A percentile compares a stretch with the other conserved stretches of the same genome.
Conservation (phyloP, 345 rosid genomes). For the Hibiscus trionum region DNA sequence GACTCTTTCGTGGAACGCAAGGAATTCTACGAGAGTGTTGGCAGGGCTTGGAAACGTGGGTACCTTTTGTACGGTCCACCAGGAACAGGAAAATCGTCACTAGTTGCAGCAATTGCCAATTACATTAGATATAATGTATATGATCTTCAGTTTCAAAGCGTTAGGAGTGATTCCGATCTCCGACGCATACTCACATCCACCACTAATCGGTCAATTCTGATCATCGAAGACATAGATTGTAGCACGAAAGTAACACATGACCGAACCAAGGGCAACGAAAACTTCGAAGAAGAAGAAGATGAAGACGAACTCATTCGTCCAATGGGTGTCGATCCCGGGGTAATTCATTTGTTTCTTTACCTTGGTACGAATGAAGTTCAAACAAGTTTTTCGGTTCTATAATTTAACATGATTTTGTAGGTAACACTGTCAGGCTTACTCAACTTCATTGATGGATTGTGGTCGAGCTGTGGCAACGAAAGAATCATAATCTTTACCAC, state of each 20-base stretch:
- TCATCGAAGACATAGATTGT: constrained; percentile 8
- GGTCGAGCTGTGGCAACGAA: constrained; percentile 15
- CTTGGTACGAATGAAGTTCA: neutral
- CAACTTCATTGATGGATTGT: constrained; percentile 18
- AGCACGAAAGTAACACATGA: neutral
- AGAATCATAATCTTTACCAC: constrained; percentile 19
- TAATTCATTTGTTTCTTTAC: neutral
- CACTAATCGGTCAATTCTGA: constrained; percentile 5
- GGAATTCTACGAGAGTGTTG: constrained; percentile 3
- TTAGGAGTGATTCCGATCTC: constrained; percentile 6
- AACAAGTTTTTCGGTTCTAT: neutral
- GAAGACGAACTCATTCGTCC: neutral
- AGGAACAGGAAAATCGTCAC: constrained; percentile 14
- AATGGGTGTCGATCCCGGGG: neutral
- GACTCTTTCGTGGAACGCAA: neutral
- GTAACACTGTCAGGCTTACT: constrained; percentile 13
- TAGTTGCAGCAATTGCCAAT: constrained; percentile 17
- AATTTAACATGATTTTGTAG: neutral
- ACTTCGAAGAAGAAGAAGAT: neutral
- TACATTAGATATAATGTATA: constrained; percentile 10
- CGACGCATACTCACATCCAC: constrained; percentile 8
- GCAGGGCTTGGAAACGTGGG: constrained; percentile 22
- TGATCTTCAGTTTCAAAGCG: constrained; percentile 17
- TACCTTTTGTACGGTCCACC: constrained; percentile 16
- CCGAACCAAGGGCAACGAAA: neutral